Conservation (phyloP, 768 basidiomycete genomes). For the Xerocomellus chrysenteron region DNA sequence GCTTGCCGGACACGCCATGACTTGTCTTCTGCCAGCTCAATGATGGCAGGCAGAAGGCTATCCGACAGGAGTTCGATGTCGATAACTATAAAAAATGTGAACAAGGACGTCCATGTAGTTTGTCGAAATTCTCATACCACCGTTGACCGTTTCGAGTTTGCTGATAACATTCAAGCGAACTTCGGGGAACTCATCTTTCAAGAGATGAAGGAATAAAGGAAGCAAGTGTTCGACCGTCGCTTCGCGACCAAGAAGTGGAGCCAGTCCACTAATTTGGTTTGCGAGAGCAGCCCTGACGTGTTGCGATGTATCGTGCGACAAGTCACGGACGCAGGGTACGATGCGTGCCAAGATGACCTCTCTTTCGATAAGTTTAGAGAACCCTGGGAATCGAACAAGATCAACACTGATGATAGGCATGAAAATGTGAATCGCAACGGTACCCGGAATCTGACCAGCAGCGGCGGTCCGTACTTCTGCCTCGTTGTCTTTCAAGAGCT, state of each 20-base stretch:
- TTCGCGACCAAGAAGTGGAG: constrained; percentile 89
- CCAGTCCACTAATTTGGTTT: constrained; percentile 93
- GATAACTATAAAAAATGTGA: constrained; percentile 62
- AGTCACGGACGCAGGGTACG: constrained; percentile 91
- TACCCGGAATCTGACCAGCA: constrained; percentile 95
- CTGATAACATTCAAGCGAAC: constrained; percentile 97
- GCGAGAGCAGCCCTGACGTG: constrained; percentile 97
- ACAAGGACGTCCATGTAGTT: constrained; percentile 5
- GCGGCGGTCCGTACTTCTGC: constrained; percentile 97
- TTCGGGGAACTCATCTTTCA: constrained; percentile 99
- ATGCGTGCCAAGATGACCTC: constrained; percentile 92
- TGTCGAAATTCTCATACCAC: constrained; percentile 51
- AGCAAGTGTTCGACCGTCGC: constrained; percentile 95
- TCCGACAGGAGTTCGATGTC: constrained; percentile 94
- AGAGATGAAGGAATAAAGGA: constrained; percentile 90
- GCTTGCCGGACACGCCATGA: constrained; percentile 99
- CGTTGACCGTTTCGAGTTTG: constrained; percentile 94
- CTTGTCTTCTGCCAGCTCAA: constrained; percentile 98
- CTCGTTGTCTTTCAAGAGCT: constrained; percentile 95
- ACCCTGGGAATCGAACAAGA: constrained; percentile 54
- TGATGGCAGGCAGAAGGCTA: constrained; percentile 94
- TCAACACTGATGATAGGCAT: constrained; percentile 3
- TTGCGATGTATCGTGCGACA: constrained; percentile 91
- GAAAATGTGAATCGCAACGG: constrained; percentile 11
- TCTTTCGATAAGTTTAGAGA: constrained; percentile 89